These are phyloP conservation scores for Platanthera guangdongensis DNA, from an alignment of 106 monocot genomes.

Conservation along the genomic window DNA sequence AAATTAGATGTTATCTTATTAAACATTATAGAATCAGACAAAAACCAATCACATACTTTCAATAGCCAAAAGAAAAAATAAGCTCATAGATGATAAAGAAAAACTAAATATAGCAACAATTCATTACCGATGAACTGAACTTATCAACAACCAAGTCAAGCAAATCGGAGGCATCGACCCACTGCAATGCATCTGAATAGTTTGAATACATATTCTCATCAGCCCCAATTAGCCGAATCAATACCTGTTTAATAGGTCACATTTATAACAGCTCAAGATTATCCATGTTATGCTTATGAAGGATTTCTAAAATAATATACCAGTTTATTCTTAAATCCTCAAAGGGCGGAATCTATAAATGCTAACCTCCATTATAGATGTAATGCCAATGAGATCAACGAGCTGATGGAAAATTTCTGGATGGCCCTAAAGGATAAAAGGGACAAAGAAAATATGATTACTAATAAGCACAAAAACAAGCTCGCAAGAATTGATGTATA, in stretches of 20 bases:
- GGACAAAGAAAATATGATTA: neutral
- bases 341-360: neutral
- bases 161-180: constrained; percentile 68
- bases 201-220: constrained; percentile 79
- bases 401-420: constrained; percentile 63
- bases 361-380: constrained; percentile 88
- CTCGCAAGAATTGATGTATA: neutral
- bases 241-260: constrained; percentile 32
- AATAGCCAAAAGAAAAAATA: no score
- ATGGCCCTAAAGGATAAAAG: constrained; percentile 44
- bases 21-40: no score
- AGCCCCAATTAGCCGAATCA: constrained; percentile 82
- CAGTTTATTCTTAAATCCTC: neutral
- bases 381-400: constrained; percentile 86
- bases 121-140: constrained; percentile 78
- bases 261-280: neutral
- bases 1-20: no score
- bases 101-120: neutral
- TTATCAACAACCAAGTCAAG: constrained; percentile 91
- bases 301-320: neutral
- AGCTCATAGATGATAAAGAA: neutral
- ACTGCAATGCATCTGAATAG: constrained; percentile 53
- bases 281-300: neutral
- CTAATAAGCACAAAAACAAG: neutral
- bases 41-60: no score